Conservation (phyloP, 2,329 filamentous ascomycete genomes). For the Microdochium nivale region DNA sequence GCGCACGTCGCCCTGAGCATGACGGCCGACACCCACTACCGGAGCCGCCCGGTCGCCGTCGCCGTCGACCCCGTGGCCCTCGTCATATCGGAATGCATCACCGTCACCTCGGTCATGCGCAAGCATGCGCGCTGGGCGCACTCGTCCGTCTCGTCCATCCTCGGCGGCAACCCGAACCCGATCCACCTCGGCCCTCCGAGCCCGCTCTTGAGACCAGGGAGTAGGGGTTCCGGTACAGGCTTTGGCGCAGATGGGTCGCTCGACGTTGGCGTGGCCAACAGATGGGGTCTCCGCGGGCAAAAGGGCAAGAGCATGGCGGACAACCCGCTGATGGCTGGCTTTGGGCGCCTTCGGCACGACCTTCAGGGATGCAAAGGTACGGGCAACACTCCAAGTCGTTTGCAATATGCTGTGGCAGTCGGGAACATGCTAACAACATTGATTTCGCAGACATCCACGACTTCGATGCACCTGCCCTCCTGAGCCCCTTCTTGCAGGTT, state of each 20-base stretch:
- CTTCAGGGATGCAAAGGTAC: conserved; percentile 75
- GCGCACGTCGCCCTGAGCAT: conserved; percentile 7
- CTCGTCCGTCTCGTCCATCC: conserved; percentile 89
- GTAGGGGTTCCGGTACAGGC: conserved; percentile 28
- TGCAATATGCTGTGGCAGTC: neutral
- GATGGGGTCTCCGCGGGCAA: conserved; percentile 91
- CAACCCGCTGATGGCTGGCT: conserved; percentile 91
- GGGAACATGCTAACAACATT: conserved; percentile 8
- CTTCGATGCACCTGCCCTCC: conserved; percentile 82
- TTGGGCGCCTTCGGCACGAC: conserved; percentile 81
- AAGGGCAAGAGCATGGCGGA: conserved; percentile 97
- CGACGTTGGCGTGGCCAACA: conserved; percentile 59
- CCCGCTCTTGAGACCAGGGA: conserved; percentile 28
- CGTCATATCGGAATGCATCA: conserved; percentile 97
- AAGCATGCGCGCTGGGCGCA: conserved; percentile 95
- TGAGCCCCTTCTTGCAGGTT: conserved; percentile 92
- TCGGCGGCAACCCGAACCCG: conserved; percentile 64
- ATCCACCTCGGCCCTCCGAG: conserved; percentile 43
- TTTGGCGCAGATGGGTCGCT: conserved; percentile 31
- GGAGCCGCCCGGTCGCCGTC: conserved; percentile 60
- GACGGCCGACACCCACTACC: conserved; percentile 44
- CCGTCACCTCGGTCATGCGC: conserved; percentile 94
- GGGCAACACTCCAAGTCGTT: conserved; percentile 4
- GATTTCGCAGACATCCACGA: conserved; percentile 61
- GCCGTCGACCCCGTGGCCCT: conserved; percentile 86